phyloP scores from a whole-genome alignment of 192 early-diverging fungal genomes.

The Helicostylum pulchrum region DNA sequence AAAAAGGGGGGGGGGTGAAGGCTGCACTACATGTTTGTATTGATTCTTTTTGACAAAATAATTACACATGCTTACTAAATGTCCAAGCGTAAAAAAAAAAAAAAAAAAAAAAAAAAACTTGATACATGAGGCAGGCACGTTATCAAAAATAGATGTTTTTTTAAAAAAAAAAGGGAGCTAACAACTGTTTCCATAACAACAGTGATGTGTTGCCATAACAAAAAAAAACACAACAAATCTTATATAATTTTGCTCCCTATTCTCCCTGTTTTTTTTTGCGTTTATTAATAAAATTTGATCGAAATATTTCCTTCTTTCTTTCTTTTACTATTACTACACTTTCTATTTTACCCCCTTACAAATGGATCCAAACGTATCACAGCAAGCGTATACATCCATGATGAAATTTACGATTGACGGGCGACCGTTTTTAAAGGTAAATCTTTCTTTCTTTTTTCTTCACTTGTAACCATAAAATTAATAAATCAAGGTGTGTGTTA shows the following conservation, averaged over 20 bases:
- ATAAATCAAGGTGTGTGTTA: slow-evolving; percentile 14
- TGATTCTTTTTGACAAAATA: too few species aligned
- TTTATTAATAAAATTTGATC: not conserved
- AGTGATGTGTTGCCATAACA: too few species aligned
- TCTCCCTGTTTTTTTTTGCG: slow-evolving; percentile 2
- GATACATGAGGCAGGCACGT: too few species aligned
- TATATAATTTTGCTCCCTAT: slow-evolving; percentile 3
- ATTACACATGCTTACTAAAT: too few species aligned
- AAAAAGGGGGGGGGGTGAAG: too few species aligned
- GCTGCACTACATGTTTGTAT: too few species aligned
- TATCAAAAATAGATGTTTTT: too few species aligned
- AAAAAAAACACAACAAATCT: not conserved
- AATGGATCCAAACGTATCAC: slow-evolving; percentile 29
- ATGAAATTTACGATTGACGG: slow-evolving; percentile 58
- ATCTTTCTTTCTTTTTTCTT: not conserved
- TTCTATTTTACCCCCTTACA: slow-evolving; percentile 1
- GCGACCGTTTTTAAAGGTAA: slow-evolving; percentile 57
- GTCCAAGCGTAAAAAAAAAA: too few species aligned
- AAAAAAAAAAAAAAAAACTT: too few species aligned
- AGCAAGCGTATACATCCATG: slow-evolving; percentile 44
- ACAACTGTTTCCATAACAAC: too few species aligned
- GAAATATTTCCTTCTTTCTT: not conserved
- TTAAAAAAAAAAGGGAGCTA: too few species aligned
- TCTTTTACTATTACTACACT: not conserved
- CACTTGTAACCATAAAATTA: not conserved